Base-by-base conservation (phyloP, 2,329 filamentous ascomycete genomes). In the Talaromyces sp. region DNA sequence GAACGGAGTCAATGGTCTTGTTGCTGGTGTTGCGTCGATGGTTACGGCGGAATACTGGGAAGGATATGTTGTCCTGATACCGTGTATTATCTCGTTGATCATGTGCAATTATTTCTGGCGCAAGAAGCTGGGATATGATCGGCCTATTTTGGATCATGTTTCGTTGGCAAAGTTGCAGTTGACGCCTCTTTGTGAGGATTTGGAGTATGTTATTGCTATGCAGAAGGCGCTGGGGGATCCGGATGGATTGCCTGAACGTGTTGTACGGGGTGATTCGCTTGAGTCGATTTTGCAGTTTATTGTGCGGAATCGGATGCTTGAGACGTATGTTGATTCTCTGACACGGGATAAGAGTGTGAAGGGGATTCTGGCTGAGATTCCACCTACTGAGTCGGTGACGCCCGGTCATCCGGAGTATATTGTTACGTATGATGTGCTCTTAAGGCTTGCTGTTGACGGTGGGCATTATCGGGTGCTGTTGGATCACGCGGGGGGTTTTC, bases 21-120 rank as follows among this genome's bases (percentile, higher is more conserved):
- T 82, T 0, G 78, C 79, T 4, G 79, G 79, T 5, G 76, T 73
- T 1, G 80, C 73, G 2, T 80, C 79, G 0, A 72, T 83, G 68
- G 63, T 82, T 2, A 82, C 80, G 0, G 75, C 80, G 0, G 77
- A 75, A 3, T 60, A 66, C 24, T 83, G 81, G 81, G 80, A 76
- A 74, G 81, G 77, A 2, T 84, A 84, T 44, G 68, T 81, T 0
- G 70, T 82, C 0, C 65, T 83, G 4, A 69, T 78, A 2, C 81
- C 80, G 0, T 81, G 81, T 55, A 78, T 83, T 8, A 51, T 78
- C 3, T 68, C 73, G 0, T 73, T 78, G 1, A 68, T 79, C 2
- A 65, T 75, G 7, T 77, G 76, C 61, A 82, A 82, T 46, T 65
- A 73, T n/a, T 75, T 78, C 64, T 82, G 78, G 77, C 67, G 80